These are phyloP conservation scores for Sporobolomyces phaffii DNA, from an alignment of 768 basidiomycete genomes.

Conservation along the genomic window DNA sequence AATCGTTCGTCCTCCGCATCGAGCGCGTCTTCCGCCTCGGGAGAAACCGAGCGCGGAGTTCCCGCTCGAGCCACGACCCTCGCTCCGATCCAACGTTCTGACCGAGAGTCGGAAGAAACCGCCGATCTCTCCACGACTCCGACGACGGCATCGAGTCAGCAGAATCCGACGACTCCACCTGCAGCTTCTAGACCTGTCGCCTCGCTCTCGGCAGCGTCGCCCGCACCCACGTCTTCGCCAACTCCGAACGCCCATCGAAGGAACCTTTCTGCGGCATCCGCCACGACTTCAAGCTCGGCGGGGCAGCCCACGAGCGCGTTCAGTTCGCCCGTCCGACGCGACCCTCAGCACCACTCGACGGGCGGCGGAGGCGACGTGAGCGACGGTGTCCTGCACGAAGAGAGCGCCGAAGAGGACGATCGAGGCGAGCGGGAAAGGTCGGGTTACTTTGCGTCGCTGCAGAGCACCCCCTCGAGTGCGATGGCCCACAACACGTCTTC, in stretches of 20 bases:
- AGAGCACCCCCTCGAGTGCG: background rate
- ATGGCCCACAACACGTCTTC: background rate
- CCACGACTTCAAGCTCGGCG: background rate
- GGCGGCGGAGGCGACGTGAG: slow-evolving; percentile 3
- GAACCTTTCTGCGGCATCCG: slow-evolving; percentile 2
- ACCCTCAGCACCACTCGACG: background rate
- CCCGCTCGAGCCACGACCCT: background rate
- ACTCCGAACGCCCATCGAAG: slow-evolving; percentile 24
- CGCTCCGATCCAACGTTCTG: background rate
- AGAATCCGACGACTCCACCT: slow-evolving; percentile 4
- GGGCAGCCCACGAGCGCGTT: slow-evolving; percentile 3
- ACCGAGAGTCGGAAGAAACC: background rate
- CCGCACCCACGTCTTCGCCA: slow-evolving; percentile 17
- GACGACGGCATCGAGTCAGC: background rate
- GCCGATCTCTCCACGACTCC: background rate
- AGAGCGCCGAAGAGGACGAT: slow-evolving; percentile 20
- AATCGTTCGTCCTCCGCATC: slow-evolving; percentile 6
- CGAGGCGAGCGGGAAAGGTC: background rate
- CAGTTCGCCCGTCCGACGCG: slow-evolving; percentile 18
- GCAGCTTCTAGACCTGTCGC: background rate
- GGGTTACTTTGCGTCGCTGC: slow-evolving; percentile 11
- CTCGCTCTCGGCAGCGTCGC: background rate
- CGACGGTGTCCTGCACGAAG: slow-evolving; percentile 23
- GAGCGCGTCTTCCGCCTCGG: slow-evolving; percentile 2
- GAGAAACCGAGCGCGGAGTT: slow-evolving; percentile 3